A percentile compares a stretch with the other conserved stretches of the same genome.
Conservation (phyloP, 176 grass and related monocot genomes). For the Lolium multiflorum region DNA sequence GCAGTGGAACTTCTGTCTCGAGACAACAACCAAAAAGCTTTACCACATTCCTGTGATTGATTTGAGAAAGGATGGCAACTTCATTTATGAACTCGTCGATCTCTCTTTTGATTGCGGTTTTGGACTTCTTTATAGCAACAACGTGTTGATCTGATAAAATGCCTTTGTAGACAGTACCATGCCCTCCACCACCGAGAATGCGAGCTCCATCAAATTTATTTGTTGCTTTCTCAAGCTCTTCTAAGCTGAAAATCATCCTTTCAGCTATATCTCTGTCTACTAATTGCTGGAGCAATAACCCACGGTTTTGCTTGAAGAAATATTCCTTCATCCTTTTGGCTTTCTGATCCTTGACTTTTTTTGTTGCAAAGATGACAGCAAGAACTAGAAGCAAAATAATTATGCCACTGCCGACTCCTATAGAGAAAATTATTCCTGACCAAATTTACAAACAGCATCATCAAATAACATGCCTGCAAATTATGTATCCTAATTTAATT, state of each 20-base stretch:
- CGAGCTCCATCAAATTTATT: slow-evolving; percentile 56
- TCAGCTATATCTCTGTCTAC: slow-evolving; percentile 62
- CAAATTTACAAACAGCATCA: background rate
- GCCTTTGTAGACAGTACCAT: slow-evolving; percentile 65
- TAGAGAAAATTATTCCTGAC: slow-evolving; percentile 26
- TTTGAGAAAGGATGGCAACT: slow-evolving; percentile 65
- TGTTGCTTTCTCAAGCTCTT: slow-evolving; percentile 67
- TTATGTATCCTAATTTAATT: slow-evolving; percentile 2
- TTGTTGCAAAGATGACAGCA: slow-evolving; percentile 29
- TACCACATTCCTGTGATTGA: slow-evolving; percentile 67
- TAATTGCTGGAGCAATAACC: slow-evolving; percentile 53
- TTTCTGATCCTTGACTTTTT: slow-evolving; percentile 45
- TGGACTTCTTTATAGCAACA: slow-evolving; percentile 70
- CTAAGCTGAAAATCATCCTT: slow-evolving; percentile 60
- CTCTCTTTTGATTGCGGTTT: slow-evolving; percentile 44
- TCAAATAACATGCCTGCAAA: background rate
- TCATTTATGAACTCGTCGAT: slow-evolving; percentile 73
- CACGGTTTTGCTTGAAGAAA: slow-evolving; percentile 63
- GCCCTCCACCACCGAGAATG: slow-evolving; percentile 52
- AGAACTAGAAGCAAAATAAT: slow-evolving; percentile 52
- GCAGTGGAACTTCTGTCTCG: slow-evolving; percentile 57
- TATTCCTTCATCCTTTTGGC: slow-evolving; percentile 44
- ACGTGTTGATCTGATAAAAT: slow-evolving; percentile 59
- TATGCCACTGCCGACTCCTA: slow-evolving; percentile 41
- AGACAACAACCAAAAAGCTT: slow-evolving; percentile 71